Evolutionary conservation across 345 rosid genomes (phyloP), one percentile per base, ranked within the genome.

Genomic region (Excoecaria cochinchinensis): DNA sequence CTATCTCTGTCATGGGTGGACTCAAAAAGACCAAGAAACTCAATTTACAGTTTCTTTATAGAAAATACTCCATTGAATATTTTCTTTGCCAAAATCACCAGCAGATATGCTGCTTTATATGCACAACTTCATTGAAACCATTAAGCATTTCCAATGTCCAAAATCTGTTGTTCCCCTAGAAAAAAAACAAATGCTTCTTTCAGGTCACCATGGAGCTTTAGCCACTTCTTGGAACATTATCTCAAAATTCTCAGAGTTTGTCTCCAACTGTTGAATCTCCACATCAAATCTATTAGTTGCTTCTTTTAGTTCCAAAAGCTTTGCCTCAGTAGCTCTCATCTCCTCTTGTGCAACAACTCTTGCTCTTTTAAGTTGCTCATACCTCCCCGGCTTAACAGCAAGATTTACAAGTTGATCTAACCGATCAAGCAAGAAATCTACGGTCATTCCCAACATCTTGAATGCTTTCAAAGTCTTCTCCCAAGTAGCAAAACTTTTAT

Each of bases 361-460:
- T 69, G 75, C 76, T 38, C 21, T 19, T 79, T 61, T 81, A 55
- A 78, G 80, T 67, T 77, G 73, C 69, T 73, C 22, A 46, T 50
- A n/a, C 58, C 78, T 82, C 66, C 62, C 67, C 19, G 85, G 77
- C 44, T 76, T 67, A 0, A 13, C 40, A 42, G 72, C 57, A 21
- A 86, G 73, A 55, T 67, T 76, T 77, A 69, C 50, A 13, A 84
- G 76, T 22, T 65, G 79, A 38, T 77, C 66, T 64, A 85, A 51
- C 42, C 83, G 70, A 5, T 38, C 74, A 24, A 77, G 68, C 68
- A 83, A 21, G 66, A 84, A 80, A 8, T 81, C 78, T 4, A 83
- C 80, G 22, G 77, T 83, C 87, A 87, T 79, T 53, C 87, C 90
- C 71, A 83, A 64, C 10, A 47, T 40, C 73, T 73, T 70, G 14